These are phyloP conservation scores for Ajuga reptans DNA, from an alignment of 305 asterid genomes.

Conservation along the genomic window DNA sequence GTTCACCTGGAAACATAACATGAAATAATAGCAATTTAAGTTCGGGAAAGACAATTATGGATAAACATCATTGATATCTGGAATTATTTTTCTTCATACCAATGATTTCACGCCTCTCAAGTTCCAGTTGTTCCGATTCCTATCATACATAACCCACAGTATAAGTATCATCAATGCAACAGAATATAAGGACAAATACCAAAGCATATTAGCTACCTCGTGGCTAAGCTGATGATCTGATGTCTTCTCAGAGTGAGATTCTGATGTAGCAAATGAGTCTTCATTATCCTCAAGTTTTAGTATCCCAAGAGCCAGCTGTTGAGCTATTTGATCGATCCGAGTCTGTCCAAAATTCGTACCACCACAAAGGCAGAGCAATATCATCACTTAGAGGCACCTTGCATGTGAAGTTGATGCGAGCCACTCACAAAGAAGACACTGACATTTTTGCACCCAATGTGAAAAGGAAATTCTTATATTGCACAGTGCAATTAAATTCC, in stretches of 20 bases:
- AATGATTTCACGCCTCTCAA: constrained; percentile 73
- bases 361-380: constrained; percentile 55
- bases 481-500: constrained; percentile 31
- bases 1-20: constrained; percentile 54
- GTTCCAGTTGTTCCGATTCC: constrained; percentile 55
- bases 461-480: constrained; percentile 34
- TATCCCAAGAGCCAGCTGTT: constrained; percentile 50
- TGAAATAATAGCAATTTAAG: constrained; percentile 1
- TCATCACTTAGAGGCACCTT: constrained; percentile 62
- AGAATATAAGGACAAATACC: constrained; percentile 8
- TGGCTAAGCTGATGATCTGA: constrained; percentile 45
- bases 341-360: constrained; percentile 80
- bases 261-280: constrained; percentile 34
- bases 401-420: constrained; percentile 46
- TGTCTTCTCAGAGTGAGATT: constrained; percentile 27
- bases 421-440: constrained; percentile 48
- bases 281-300: constrained; percentile 41
- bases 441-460: constrained; percentile 42
- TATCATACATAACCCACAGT: constrained; percentile 18
- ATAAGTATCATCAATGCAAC: constrained; percentile 25
- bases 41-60: not conserved
- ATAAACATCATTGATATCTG: constrained; percentile 8
- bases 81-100: constrained; percentile 41
- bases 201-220: constrained; percentile 38
- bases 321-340: constrained; percentile 75